Base-by-base conservation (phyloP, 2,329 filamentous ascomycete species). In the Fusarium euwallaceae region DNA sequence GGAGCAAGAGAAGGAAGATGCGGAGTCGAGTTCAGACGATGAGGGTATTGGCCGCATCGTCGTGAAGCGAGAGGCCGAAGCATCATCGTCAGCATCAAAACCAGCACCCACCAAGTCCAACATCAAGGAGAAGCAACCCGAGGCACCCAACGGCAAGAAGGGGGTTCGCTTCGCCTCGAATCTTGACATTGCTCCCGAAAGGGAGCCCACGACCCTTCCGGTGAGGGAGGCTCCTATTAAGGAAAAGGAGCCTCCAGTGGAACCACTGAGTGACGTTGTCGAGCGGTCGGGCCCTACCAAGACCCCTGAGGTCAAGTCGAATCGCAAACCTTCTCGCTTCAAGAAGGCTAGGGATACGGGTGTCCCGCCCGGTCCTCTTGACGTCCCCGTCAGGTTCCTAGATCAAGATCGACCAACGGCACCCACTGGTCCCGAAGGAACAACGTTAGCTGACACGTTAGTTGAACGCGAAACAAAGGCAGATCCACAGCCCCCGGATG, bases 131-230 rank as follows among this genome's bases (percentile, higher is more conserved):
- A 80, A 75, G 58, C 75, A 77, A 29, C 45, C 66, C 39, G 65
- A 67, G 10, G 73, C 73, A 4, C 37, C 43, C 11, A 71, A 78
- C 16, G 76, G 79, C 53, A 89, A 88, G 80, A 97, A 97, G 84
- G 92, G 90, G 17, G 95, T 98, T 29, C 90, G 92, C n/a, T 98
- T 98, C 82, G 92, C 95, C 3, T 85, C 92, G 37, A 87, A 88
- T 7, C 85, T 97, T 37, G 94, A 97, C 76, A 91, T 97, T 72
- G 92, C 93, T 58, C 81, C 81, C 4, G 84, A 82, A 56, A 79
- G 71, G 24, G 75, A 80, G 24, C 66, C 76, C 8, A 62, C 71
- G 17, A 51, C 62, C 53, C 72, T 74, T 24, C 65, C 75, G 11
- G 51, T 71, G 6, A 67, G 68, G 17, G 73, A 72, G 53, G 43